Evolutionary conservation across 73 alveolate genomes (phyloP).

Genomic region (Breviolum minutum): DNA sequence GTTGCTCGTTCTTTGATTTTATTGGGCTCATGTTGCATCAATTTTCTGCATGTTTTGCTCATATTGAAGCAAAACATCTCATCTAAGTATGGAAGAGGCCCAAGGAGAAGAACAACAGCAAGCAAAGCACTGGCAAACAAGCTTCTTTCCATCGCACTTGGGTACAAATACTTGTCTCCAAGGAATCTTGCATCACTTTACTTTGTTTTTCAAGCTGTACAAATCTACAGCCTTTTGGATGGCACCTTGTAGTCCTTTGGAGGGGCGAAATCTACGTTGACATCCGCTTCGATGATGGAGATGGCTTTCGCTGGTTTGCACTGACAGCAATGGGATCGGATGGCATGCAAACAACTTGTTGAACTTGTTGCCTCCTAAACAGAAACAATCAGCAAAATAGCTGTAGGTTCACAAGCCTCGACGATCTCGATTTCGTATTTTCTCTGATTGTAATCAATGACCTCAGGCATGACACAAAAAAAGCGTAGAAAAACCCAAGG

Average conservation of each 20-base stretch:
- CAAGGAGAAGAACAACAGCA: no score
- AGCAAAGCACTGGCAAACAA: neutral
- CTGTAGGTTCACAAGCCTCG: neutral
- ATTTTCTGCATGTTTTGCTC: neutral
- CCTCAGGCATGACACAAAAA: neutral
- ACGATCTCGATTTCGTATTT: constrained; percentile 96
- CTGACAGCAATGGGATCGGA: neutral
- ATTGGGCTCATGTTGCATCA: neutral
- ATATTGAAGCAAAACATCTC: no score
- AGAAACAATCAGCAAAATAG: neutral
- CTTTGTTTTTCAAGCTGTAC: neutral
- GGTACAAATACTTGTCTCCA: neutral
- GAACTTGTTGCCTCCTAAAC: neutral
- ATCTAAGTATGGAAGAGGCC: no score
- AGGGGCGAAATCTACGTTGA: constrained; percentile 97
- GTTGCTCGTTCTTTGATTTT: no score
- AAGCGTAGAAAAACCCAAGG: neutral
- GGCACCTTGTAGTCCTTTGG: constrained; percentile 96
- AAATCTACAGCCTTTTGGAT: neutral
- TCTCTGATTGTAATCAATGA: constrained; percentile 96
- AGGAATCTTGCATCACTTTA: neutral
- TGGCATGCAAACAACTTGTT: neutral
- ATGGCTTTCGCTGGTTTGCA: constrained; percentile 96
- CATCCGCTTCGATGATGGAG: constrained; percentile 96
- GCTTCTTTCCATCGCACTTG: neutral